Percentiles rank a stretch among this genome's conserved stretches.
phyloP scores from a whole-genome alignment of 108 stramenopile genomes.

The Schizochytrium sp. region DNA sequence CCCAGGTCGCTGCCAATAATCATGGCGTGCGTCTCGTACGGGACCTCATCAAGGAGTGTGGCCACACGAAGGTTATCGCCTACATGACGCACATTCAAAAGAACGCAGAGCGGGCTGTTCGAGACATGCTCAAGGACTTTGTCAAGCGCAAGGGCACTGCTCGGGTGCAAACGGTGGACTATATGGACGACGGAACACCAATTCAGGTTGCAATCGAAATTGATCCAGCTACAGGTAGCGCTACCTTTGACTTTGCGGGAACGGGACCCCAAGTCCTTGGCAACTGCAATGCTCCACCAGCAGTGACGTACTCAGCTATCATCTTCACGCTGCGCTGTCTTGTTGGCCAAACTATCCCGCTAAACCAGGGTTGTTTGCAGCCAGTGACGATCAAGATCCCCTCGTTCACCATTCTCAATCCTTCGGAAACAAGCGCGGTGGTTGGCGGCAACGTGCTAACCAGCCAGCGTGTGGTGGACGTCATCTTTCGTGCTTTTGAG shows the following conservation, averaged over 20 bases:
- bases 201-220: conserved; percentile 79
- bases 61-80: conserved; percentile 69
- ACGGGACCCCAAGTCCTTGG: conserved; percentile 87
- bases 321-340: conserved; percentile 91
- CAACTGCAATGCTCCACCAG: conserved; percentile 96
- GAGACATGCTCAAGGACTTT: conserved; percentile 70
- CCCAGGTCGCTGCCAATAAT: conserved; percentile 97
- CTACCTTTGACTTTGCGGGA: conserved; percentile 90
- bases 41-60: conserved; percentile 73
- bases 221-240: conserved; percentile 63
- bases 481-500: conserved; percentile 85
- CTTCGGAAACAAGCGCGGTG: conserved; percentile 81
- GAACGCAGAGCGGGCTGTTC: conserved; percentile 84
- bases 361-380: conserved; percentile 93
- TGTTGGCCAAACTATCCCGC: conserved; percentile 80
- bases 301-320: conserved; percentile 91
- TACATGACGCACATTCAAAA: conserved; percentile 96
- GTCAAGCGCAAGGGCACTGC: background rate
- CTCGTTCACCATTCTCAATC: conserved; percentile 69
- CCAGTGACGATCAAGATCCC: conserved; percentile 89
- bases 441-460: conserved; percentile 98
- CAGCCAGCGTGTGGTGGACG: conserved; percentile 92
- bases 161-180: conserved; percentile 70
- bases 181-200: conserved; percentile 94
- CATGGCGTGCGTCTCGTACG: conserved; percentile 75